phyloP scores from a whole-genome alignment of 1,284 basidiomycete genomes.

The Waitea zeae region DNA sequence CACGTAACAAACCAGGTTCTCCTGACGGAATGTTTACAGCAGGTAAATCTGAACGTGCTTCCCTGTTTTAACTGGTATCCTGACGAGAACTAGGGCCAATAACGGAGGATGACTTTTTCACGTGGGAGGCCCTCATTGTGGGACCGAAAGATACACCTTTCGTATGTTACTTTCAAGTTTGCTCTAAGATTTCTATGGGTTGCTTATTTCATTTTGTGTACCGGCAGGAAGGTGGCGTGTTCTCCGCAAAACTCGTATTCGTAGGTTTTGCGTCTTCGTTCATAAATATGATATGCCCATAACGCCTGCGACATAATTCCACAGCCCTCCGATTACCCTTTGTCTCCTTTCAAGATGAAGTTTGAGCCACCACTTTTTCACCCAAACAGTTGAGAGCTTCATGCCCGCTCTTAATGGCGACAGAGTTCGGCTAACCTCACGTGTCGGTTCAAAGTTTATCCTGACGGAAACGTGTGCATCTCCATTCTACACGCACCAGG shows the following conservation, averaged over 20 bases:
- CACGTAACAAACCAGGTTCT: constrained; percentile 32
- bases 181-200: too few species aligned
- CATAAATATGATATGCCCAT: constrained; percentile 1
- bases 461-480: constrained; percentile 94
- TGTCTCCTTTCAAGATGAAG: constrained; percentile 96
- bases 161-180: constrained; percentile 31
- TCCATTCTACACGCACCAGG: constrained; percentile 96
- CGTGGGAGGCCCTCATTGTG: constrained; percentile 94
- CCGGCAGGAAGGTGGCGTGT: constrained; percentile 84
- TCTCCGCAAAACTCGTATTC: constrained; percentile 84
- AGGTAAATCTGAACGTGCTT: constrained; percentile 31
- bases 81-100: constrained; percentile 84
- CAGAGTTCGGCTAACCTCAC: neutral
- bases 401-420: neutral
- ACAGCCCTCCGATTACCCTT: constrained; percentile 82
- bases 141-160: constrained; percentile 98
- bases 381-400: constrained; percentile 72
- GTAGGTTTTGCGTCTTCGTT: constrained; percentile 30
- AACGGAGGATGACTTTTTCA: constrained; percentile 91
- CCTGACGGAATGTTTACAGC: constrained; percentile 91
- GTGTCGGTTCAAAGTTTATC: constrained; percentile 75
- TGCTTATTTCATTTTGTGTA: neutral
- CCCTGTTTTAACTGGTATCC: too few species aligned
- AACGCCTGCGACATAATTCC: neutral
- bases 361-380: constrained; percentile 96